Evolutionary conservation across 768 basidiomycete species (phyloP).

Genomic region (Butyriboletus loyo): DNA sequence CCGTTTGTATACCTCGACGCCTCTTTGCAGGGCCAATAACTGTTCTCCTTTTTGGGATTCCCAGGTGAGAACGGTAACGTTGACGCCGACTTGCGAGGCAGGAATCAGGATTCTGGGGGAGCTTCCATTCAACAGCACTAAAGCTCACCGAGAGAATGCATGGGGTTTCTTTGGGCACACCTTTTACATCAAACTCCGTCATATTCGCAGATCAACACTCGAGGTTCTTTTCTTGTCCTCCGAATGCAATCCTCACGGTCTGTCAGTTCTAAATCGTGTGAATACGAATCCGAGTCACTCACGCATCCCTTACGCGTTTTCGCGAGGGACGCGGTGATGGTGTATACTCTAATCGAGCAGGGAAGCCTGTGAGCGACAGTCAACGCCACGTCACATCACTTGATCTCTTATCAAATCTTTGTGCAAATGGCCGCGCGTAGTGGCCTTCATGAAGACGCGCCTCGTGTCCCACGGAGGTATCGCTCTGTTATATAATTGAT

Average conservation of each 20-base stretch:
- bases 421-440: neutral
- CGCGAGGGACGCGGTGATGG: neutral
- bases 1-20: neutral
- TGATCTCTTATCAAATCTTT: neutral
- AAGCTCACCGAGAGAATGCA: too few relatives aligned
- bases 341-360: neutral
- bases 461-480: neutral
- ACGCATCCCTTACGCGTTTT: neutral
- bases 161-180: neutral
- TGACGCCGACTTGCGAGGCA: too few relatives aligned
- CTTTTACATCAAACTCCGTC: neutral
- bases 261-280: neutral
- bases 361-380: neutral
- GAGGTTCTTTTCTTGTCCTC: neutral
- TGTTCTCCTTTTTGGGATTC: neutral
- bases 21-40: neutral
- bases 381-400: neutral
- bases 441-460: neutral
- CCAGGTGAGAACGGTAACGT: neutral
- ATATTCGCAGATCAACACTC: neutral
- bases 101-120: too few relatives aligned
- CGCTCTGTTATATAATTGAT: slow-evolving; percentile 6
- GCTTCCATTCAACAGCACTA: neutral
- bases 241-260: neutral
- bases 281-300: neutral